Base-by-base conservation (phyloP, 192 early-diverging fungal genomes). In the Radiomyces spectabilis region DNA sequence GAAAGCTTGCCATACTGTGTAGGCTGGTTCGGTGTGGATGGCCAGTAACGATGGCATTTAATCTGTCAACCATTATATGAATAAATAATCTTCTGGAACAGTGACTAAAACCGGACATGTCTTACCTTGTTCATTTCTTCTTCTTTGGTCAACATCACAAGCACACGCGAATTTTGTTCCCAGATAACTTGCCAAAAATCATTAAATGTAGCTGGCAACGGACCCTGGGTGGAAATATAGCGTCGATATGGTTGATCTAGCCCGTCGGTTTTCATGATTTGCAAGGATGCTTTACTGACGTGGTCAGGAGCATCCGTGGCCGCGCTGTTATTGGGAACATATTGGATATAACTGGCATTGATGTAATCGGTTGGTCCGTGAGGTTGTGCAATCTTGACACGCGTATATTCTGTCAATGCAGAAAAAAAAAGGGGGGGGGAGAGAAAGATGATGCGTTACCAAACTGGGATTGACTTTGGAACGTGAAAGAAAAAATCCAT, bases 131-230 rank as follows among this genome's bases (percentile, higher is more conserved):
- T 85, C 62, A 80, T 80, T 60, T 99, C 97, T 32, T 88, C 82
- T 69, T 94, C 92, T 21, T 79, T 75, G 1, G 97, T 96, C 63
- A 99, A 75, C 95, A 98, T 99, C 2, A 98, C 92, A 33, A 99
- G 75, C 5, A 99, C 85, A 0, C 73, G 55, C 4, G 77, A 72
- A 31, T 80, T 70, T 42, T 95, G 90, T 67, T 99, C 93, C 95
- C 94, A 97, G 6, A 91, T 70, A 74, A 95, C 88, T 52, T 82
- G 79, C 95, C 95, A 99, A 68, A 99, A 98, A 69, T 97, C 95
- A 34, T 73, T 68, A 29, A 86, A 79, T 0, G 95, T 97, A 18
- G 78, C 75, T 4, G 82, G 80, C 29, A 96, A 60, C 15, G 97
- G 97, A 9, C 94, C 80, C 47, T 82, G 77, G 0, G 80, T 80